Evolutionary conservation across 2,329 filamentous ascomycete species (phyloP), one percentile per base, ranked within the genome.

Genomic region (Xylariomycetidae sp.): DNA sequence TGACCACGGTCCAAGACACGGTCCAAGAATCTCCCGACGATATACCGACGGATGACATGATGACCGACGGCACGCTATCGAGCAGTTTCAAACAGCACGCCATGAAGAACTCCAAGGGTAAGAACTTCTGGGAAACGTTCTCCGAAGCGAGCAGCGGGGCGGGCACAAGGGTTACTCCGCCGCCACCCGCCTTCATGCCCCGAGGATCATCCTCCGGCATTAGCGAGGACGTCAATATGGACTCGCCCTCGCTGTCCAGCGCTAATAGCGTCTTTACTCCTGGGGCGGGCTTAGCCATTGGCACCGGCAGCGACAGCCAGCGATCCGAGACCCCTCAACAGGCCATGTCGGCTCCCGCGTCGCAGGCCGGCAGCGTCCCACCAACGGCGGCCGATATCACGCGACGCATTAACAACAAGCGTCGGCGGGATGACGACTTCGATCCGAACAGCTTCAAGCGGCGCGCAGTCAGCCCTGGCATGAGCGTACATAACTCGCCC

Each of bases 401-500:
- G 4, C 74, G 86, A 7, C 85, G 88, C 41, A 81, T 88, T 33
- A 82, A 85, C 57, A 79, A 75, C 58, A 92, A 90, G 58, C 80
- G 90, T n/a, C 77, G 88, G 15, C 75, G 88, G 36, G 90, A 96
- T 42, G 88, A 95, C 51, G 89, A 96, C 51, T 83, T 95, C 37
- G 89, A 97, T 55, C 82, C 86, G 2, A 74, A 81, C 25, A 85
- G 82, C 41, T 89, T 96, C 66, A 97, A 97, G 63, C 77, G 90
- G 12, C 78, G 90, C 27, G 90, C 90, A 16, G 90, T 97, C 3
- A 92, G 85, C 38, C 90, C 90, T 1, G 87, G 89, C 12, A 81
- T 96, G 70, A 94, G 88, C 57, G 82, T 84, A 2, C 88, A 94
- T 51, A 94, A 90, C 60, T 94, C 86, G 41, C 90, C 90, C 2